Evolutionary conservation across 805 yeast genomes (phyloP), one percentile per base, ranked within the genome.

Genomic region (Starmerella geochares): DNA sequence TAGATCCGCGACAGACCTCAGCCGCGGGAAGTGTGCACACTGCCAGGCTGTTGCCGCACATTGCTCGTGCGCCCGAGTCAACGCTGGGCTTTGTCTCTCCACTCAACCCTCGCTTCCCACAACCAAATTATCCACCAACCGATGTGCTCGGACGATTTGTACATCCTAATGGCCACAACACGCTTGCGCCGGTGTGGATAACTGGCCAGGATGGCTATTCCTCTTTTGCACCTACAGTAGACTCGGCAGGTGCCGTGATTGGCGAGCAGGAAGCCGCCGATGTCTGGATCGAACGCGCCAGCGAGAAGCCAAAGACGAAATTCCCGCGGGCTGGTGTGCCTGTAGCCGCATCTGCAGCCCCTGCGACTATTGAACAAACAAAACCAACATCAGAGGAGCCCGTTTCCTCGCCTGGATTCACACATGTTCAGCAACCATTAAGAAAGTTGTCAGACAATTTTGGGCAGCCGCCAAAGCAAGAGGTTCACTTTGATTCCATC

Each of bases 1-100:
- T 87, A 47, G 97, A 92, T 62, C 77, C 80, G 40, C 77, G 95
- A 54, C 80, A 78, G 45, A 77, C 83, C 2, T 67, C 74, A 2
- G 73, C 83, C 3, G 86, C 85, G 9, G 80, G 80, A 27, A 80
- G 81, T 13, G 81, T 84, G 60, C 72, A 74, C 42, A 62, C 79
- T n/a, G 71, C 87, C 28, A 80, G 79, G 53, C 77, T 86, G 1
- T 67, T 86, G 23, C 92, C 95, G 7, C 71, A 69, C 55, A 67
- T 60, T 49, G 65, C 46, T 55, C 66, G 53, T 3, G 54, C 65
- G 21, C 62, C 67, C 1, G 58, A 58, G 24, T 49, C 53, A 8
- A 52, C 63, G 0, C 10, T 72, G 47, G 76, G 75, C 1, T 68
- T 68, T 47, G 61, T 76, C 3, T 71, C 80, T 9, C 75, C 77